Conservation (phyloP, 176 grass and related monocot genomes). For the Dactylis glomerata region DNA sequence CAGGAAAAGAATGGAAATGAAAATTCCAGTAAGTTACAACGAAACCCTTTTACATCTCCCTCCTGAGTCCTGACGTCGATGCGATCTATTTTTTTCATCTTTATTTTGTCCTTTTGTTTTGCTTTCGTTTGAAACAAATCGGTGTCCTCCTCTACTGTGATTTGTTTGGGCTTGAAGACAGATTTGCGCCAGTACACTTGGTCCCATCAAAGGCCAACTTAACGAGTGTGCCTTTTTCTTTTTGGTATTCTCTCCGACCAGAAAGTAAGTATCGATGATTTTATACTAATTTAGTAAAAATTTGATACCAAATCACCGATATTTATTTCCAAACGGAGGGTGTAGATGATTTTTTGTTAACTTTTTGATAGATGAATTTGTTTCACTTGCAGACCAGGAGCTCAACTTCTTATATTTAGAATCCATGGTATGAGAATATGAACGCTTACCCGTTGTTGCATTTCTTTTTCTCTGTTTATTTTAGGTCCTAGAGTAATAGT, state of each 20-base stretch:
- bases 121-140: not conserved
- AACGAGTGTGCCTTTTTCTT: not conserved
- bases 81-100: not conserved
- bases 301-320: too few species aligned
- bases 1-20: not conserved
- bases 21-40: conserved; percentile 1
- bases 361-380: not conserved
- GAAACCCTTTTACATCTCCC: not conserved
- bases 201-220: not conserved
- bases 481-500: too few species aligned
- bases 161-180: conserved; percentile 6
- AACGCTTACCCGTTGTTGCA: too few species aligned
- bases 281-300: too few species aligned
- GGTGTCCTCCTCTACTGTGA: not conserved
- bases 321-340: too few species aligned
- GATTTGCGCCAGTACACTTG: not conserved
- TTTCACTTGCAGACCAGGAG: not conserved
- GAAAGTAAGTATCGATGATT: too few species aligned
- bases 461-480: too few species aligned
- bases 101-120: not conserved
- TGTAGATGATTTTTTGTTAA: too few species aligned
- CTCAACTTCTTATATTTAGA: too few species aligned
- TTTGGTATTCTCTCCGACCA: too few species aligned
- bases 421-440: too few species aligned
- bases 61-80: not conserved